Conservation (phyloP, 1,284 basidiomycete genomes). For the Naganishia sp. region DNA sequence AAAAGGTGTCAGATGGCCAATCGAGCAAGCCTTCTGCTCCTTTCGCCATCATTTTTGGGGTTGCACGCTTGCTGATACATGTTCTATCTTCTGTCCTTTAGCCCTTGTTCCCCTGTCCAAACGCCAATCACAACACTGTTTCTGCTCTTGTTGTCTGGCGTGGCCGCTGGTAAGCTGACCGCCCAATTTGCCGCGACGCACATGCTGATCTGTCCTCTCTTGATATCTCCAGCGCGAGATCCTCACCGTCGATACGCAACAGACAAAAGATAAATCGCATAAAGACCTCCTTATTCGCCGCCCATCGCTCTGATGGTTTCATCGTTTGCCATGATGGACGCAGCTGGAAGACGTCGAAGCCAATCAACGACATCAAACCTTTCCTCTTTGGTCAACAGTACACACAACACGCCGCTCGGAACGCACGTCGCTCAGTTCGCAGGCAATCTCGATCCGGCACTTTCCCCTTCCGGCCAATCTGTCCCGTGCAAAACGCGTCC, state of each 20-base stretch:
- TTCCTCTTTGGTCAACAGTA: constrained; percentile 22
- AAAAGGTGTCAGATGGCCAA: constrained; percentile 22
- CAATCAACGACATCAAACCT: constrained; percentile 16
- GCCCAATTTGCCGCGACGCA: neutral
- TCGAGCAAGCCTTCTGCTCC: constrained; percentile 7
- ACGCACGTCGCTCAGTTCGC: neutral
- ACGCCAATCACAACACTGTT: neutral
- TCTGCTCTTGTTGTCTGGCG: neutral
- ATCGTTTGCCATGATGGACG: constrained; percentile 14
- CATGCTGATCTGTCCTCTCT: constrained; percentile 6
- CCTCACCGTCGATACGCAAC: neutral
- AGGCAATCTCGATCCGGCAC: constrained; percentile 1
- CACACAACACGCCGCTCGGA: constrained; percentile 3
- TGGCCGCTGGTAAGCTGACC: constrained; percentile 14
- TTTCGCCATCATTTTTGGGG: neutral
- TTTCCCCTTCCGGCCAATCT: constrained; percentile 3
- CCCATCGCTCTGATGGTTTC: constrained; percentile 11
- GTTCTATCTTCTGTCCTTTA: constrained; percentile 15
- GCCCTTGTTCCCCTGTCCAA: constrained; percentile 7
- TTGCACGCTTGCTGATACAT: constrained; percentile 3
- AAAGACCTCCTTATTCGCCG: constrained; percentile 1
- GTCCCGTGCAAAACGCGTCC: constrained; percentile 1
- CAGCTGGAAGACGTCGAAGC: constrained; percentile 15
- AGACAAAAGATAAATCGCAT: constrained; percentile 19
- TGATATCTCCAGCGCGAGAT: too few species aligned